Base-by-base conservation (phyloP, 177 flowering plant genomes). In the Tripterygium wilfordii region DNA sequence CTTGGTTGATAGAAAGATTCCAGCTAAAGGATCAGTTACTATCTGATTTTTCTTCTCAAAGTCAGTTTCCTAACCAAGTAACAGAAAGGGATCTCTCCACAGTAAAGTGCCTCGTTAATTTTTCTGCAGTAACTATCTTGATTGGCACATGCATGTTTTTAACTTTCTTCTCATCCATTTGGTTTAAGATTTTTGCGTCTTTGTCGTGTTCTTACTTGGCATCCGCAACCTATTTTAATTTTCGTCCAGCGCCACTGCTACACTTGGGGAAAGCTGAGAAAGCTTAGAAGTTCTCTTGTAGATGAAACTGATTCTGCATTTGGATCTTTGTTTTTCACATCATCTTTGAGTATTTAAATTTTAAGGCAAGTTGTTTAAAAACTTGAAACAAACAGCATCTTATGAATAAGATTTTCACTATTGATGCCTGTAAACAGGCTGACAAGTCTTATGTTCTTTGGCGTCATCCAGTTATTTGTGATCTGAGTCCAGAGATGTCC, bases 161-260 rank as follows among this genome's bases (percentile, higher is more conserved):
- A n/a, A 77, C 91, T 18, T 26, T 80, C 38, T 81, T 67, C 58
- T 76, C 85, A 27, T 69, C 82, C n/a, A 16, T 61, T 33, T 85
- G 85, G 87, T 83, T 88, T 48, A 90, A 66, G 62, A 22, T 84
- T 3, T 90, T 85, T 52, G 79, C 78, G 22, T 70, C 63, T 45
- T 32, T 69, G 19, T 60, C 64, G 43, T 85, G 94, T 66, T 57
- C 63, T 15, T 90, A 69, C 66, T 69, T 90, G 49, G 64, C 77
- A 14, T 54, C 65, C 33, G 78, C 82, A 14, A 74, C 91, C 20
- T 51, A 67, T 57, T 71, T 79, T 58, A 70, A 79, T 35, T 6
- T 85, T 35, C 70, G 87, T 43, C 85, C 94, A 5, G 26, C 25
- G 9, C 94, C 90, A 15, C 15, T 80, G 48, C 5, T 56, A 21